These are phyloP conservation scores for Amyloporia xantha DNA, from an alignment of 768 basidiomycete species.

Conservation along the genomic window DNA sequence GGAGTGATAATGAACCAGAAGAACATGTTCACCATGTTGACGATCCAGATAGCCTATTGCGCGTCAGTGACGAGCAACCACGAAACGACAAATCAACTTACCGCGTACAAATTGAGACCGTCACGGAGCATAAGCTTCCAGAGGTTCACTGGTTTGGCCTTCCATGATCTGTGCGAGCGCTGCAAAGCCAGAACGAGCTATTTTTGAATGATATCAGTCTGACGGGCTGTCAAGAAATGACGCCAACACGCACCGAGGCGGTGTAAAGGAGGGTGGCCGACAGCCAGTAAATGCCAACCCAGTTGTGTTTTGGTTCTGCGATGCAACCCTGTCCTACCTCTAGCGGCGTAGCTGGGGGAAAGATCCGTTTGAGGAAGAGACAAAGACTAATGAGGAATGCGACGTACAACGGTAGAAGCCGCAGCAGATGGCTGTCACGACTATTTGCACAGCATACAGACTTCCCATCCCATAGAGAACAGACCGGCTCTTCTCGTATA, in stretches of 20 bases:
- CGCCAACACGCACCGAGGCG: slow-evolving; percentile 42
- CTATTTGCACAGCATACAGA: slow-evolving; percentile 61
- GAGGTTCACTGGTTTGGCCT: slow-evolving; percentile 48
- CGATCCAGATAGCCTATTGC: slow-evolving; percentile 57
- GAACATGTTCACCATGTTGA: slow-evolving; percentile 77
- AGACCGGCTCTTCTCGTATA: slow-evolving; percentile 58
- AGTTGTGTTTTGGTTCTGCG: slow-evolving; percentile 70
- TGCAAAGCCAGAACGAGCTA: slow-evolving; percentile 55
- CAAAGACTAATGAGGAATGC: slow-evolving; percentile 2
- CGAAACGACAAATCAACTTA: slow-evolving; percentile 26
- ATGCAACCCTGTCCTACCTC: slow-evolving; percentile 77
- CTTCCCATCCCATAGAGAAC: slow-evolving; percentile 50
- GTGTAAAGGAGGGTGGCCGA: slow-evolving; percentile 69
- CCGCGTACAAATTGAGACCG: slow-evolving; percentile 79
- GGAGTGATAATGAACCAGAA: slow-evolving; percentile 85
- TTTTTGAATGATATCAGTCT: background rate
- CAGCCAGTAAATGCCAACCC: slow-evolving; percentile 86
- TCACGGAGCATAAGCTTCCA: slow-evolving; percentile 92
- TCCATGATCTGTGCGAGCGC: slow-evolving; percentile 53
- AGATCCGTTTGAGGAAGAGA: background rate
- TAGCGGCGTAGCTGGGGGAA: slow-evolving; percentile 55
- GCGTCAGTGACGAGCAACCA: slow-evolving; percentile 1
- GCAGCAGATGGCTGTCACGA: slow-evolving; percentile 66
- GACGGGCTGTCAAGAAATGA: background rate
- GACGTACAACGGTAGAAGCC: slow-evolving; percentile 70